Percentiles rank a stretch among this genome's conserved stretches.
phyloP scores from a whole-genome alignment of 2,329 filamentous ascomycete species.

The Xylariaceae sp. region DNA sequence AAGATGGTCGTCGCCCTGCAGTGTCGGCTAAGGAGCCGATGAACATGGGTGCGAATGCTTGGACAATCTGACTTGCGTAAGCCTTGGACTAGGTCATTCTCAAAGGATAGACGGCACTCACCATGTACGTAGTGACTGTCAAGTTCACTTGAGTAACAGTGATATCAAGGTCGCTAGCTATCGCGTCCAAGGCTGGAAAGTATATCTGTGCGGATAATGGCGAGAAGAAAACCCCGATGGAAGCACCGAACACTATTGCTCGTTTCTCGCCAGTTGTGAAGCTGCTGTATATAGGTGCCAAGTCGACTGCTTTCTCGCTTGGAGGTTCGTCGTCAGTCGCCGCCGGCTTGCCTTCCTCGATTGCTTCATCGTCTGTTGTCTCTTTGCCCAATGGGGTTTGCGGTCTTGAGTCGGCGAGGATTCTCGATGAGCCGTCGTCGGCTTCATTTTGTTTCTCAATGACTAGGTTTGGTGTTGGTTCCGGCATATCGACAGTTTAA shows the following conservation, averaged over 20 bases:
- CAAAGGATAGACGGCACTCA: slow-evolving; percentile 19
- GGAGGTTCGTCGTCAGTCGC: slow-evolving; percentile 5
- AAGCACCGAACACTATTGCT: slow-evolving; percentile 27
- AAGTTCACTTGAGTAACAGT: slow-evolving; percentile 32
- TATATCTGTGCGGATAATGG: slow-evolving; percentile 38
- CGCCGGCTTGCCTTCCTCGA: neutral
- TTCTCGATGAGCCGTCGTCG: neutral
- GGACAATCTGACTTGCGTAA: slow-evolving; percentile 40
- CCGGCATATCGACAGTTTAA: too few species aligned
- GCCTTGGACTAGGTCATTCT: slow-evolving; percentile 12
- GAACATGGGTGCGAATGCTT: slow-evolving; percentile 49
- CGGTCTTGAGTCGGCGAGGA: neutral
- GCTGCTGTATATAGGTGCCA: slow-evolving; percentile 14
- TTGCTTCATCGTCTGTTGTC: neutral
- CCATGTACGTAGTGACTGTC: slow-evolving; percentile 34
- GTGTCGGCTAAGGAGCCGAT: slow-evolving; percentile 47
- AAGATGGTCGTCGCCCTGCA: slow-evolving; percentile 43
- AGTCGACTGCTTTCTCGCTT: slow-evolving; percentile 2
- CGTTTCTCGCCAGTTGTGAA: slow-evolving; percentile 29
- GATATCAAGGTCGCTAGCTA: slow-evolving; percentile 39
- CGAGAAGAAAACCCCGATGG: slow-evolving; percentile 30
- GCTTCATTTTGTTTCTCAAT: too few species aligned
- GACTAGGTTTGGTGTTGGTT: too few species aligned
- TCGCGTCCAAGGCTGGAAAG: slow-evolving; percentile 39
- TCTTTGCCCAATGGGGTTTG: neutral